Evolutionary conservation across 257 asterid genomes (phyloP).

Genomic region (Anisodus acutangulus): DNA sequence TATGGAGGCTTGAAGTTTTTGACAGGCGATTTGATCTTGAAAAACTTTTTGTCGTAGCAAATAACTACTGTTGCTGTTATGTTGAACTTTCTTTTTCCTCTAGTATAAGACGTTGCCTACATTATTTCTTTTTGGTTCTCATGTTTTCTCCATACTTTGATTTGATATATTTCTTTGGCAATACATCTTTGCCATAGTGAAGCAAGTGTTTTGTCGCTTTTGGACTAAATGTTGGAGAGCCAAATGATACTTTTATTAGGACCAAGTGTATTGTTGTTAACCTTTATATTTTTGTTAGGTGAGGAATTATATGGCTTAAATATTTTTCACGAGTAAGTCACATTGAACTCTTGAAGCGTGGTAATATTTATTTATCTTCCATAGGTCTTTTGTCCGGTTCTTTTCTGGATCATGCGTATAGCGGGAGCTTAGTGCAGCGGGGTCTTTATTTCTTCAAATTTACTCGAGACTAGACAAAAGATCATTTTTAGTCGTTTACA

Average conservation of each 20-base stretch:
- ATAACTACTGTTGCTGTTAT: background rate
- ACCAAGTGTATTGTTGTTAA: too few species aligned
- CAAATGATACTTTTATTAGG: background rate
- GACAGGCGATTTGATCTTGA: background rate
- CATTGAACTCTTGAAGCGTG: too few species aligned
- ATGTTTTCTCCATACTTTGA: background rate
- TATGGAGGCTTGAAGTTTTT: conserved; percentile 14
- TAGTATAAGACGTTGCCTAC: background rate
- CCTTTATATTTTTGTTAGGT: background rate
- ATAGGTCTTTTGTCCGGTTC: too few species aligned
- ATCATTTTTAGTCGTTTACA: too few species aligned
- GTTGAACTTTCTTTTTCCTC: background rate
- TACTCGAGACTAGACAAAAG: too few species aligned
- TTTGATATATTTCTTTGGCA: background rate
- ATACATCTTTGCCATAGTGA: background rate
- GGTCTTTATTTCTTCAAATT: too few species aligned
- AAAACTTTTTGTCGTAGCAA: background rate
- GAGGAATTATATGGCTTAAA: background rate
- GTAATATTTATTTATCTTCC: too few species aligned
- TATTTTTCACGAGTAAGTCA: too few species aligned
- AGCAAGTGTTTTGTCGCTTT: background rate
- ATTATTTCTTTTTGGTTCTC: background rate
- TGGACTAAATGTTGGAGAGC: background rate
- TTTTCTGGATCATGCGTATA: too few species aligned
- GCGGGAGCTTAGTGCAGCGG: too few species aligned